Conservation (phyloP, 1,139 yeast species). For the Suhomyces yuchorum region DNA sequence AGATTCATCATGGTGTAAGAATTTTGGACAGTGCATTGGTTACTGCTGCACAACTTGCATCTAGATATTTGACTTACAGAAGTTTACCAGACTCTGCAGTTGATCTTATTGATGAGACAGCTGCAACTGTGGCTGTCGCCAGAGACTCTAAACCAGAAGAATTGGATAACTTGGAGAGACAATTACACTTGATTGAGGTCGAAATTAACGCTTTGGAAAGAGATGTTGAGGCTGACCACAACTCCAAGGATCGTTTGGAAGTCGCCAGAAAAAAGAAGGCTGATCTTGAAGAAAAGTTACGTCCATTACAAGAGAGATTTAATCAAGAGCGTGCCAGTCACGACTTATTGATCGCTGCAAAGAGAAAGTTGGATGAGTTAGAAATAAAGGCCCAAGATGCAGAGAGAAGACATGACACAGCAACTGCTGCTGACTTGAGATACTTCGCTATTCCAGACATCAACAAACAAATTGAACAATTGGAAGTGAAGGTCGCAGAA, state of each 20-base stretch:
- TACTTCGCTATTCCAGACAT: constrained; percentile 97
- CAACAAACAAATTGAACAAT: constrained; percentile 68
- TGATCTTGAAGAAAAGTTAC: constrained; percentile 78
- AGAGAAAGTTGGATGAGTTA: constrained; percentile 88
- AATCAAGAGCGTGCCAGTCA: constrained; percentile 89
- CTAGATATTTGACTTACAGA: constrained; percentile 91
- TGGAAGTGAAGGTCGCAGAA: constrained; percentile 77
- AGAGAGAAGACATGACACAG: constrained; percentile 93
- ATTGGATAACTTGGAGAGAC: constrained; percentile 89
- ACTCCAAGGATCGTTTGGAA: constrained; percentile 82
- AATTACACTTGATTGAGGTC: constrained; percentile 85
- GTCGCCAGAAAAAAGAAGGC: constrained; percentile 80
- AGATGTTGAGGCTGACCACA: constrained; percentile 85
- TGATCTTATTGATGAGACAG: constrained; percentile 93
- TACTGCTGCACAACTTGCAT: constrained; percentile 92
- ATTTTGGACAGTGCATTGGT: constrained; percentile 94
- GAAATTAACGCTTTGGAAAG: constrained; percentile 97
- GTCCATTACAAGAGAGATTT: constrained; percentile 84
- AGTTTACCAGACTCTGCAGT: constrained; percentile 97
- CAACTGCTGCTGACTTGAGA: constrained; percentile 92
- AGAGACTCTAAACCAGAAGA: constrained; percentile 98
- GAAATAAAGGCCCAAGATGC: constrained; percentile 94
- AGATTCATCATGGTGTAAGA: constrained; percentile 97
- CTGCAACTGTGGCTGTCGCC: constrained; percentile 97
- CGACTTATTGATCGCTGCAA: constrained; percentile 84